These are phyloP conservation scores for Neurospora discreta DNA, from an alignment of 495 filamentous ascomycete species.

Conservation along the genomic window DNA sequence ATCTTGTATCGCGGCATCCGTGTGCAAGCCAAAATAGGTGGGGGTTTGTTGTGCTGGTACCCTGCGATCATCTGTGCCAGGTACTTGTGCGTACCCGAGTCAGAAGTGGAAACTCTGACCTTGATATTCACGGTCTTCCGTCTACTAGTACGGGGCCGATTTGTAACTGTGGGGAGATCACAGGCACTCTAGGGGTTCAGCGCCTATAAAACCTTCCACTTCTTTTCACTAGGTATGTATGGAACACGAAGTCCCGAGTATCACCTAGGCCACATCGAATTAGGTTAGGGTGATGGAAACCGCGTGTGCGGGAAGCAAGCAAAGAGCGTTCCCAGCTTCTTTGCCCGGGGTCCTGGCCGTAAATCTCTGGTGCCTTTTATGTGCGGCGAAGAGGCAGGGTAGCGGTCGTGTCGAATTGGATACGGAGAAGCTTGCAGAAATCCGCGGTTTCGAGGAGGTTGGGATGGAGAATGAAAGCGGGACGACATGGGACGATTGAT, in stretches of 20 bases:
- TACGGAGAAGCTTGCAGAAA: background rate
- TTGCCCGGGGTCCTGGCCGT: background rate
- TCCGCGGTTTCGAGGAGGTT: background rate
- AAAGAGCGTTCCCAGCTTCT: background rate
- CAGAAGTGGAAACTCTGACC: background rate
- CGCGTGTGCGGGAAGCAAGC: background rate
- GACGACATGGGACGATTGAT: background rate
- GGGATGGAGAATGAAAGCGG: background rate
- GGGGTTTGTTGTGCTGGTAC: conserved; percentile 11
- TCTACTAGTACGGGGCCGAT: background rate
- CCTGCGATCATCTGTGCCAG: conserved; percentile 9
- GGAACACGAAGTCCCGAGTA: background rate
- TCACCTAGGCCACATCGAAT: background rate
- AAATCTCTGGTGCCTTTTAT: background rate
- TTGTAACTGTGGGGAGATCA: background rate
- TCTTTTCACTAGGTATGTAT: background rate
- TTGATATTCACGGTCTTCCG: background rate
- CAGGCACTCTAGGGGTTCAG: background rate
- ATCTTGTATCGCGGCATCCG: conserved; percentile 18
- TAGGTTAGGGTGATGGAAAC: background rate
- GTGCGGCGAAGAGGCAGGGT: background rate
- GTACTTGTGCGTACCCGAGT: background rate
- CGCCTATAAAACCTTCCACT: background rate
- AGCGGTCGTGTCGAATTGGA: background rate
- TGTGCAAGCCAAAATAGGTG: conserved; percentile 18